Conservation (phyloP, 352 stramenopile species). For the Pythium dissotocum region DNA sequence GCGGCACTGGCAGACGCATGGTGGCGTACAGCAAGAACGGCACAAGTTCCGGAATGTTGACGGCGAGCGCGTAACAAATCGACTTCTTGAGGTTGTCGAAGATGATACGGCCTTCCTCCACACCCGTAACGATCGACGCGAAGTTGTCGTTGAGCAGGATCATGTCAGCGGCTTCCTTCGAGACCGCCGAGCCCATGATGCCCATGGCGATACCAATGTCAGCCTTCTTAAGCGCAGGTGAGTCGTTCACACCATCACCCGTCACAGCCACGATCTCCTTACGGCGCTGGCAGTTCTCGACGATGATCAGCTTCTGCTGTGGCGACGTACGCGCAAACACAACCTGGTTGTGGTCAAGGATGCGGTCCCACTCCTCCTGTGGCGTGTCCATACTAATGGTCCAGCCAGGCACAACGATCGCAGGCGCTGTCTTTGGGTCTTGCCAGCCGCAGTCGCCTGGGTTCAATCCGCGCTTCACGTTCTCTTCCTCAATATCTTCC, state of each 20-base stretch:
- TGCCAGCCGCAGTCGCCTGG: constrained; percentile 71
- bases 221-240: constrained; percentile 95
- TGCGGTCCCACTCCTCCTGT: constrained; percentile 85
- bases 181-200: constrained; percentile 96
- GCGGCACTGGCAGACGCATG: constrained; percentile 81
- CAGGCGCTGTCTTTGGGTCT: constrained; percentile 66
- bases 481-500: constrained; percentile 84
- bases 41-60: constrained; percentile 91
- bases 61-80: constrained; percentile 91
- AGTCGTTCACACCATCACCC: constrained; percentile 98
- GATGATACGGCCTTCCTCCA: constrained; percentile 94
- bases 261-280: constrained; percentile 94
- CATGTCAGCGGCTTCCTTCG: constrained; percentile 94
- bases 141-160: constrained; percentile 98
- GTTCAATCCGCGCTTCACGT: constrained; percentile 51
- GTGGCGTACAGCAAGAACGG: constrained; percentile 88
- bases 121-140: constrained; percentile 93
- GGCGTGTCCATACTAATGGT: constrained; percentile 78
- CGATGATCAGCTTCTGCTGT: constrained; percentile 95
- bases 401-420: constrained; percentile 86
- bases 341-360: constrained; percentile 85
- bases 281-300: constrained; percentile 86
- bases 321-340: constrained; percentile 96
- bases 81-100: constrained; percentile 97
- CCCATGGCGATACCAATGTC: constrained; percentile 99